Conservation (phyloP, 441 rosid genomes). For the Theobroma grandiflorum region DNA sequence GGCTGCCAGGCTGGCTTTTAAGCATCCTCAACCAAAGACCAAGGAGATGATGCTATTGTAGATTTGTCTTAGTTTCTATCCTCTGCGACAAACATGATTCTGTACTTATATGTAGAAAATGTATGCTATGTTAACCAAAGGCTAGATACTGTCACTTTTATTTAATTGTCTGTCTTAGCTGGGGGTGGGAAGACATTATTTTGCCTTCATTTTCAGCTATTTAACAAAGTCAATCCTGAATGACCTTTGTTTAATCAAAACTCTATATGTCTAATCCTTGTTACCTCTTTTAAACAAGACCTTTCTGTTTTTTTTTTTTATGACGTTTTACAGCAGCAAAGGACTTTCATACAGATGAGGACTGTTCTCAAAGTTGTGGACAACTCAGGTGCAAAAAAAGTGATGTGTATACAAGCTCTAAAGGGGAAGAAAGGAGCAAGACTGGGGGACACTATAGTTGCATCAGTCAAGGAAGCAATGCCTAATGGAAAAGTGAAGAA, state of each 20-base stretch:
- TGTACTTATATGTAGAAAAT: too few relatives aligned
- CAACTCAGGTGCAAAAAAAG: slow-evolving; percentile 88
- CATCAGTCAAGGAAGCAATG: slow-evolving; percentile 85
- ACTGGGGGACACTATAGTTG: slow-evolving; percentile 80
- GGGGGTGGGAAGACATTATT: background rate
- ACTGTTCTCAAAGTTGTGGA: slow-evolving; percentile 82
- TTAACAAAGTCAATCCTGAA: background rate
- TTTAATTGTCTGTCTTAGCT: background rate
- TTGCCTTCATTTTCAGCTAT: background rate
- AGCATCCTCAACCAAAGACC: background rate
- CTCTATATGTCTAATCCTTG: background rate
- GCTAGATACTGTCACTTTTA: background rate
- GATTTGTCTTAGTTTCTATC: background rate
- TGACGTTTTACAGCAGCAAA: slow-evolving; percentile 51
- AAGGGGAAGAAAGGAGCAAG: slow-evolving; percentile 78
- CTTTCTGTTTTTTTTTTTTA: background rate
- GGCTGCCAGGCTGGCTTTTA: background rate
- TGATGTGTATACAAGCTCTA: slow-evolving; percentile 86
- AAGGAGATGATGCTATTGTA: background rate
- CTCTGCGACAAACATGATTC: background rate
- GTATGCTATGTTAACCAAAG: background rate
- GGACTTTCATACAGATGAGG: slow-evolving; percentile 92
- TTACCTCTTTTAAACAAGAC: background rate
- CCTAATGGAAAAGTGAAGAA: slow-evolving; percentile 94
- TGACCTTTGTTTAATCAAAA: background rate